phyloP scores from a whole-genome alignment of 192 early-diverging fungal species.

The Coemansia nantahalensis region DNA sequence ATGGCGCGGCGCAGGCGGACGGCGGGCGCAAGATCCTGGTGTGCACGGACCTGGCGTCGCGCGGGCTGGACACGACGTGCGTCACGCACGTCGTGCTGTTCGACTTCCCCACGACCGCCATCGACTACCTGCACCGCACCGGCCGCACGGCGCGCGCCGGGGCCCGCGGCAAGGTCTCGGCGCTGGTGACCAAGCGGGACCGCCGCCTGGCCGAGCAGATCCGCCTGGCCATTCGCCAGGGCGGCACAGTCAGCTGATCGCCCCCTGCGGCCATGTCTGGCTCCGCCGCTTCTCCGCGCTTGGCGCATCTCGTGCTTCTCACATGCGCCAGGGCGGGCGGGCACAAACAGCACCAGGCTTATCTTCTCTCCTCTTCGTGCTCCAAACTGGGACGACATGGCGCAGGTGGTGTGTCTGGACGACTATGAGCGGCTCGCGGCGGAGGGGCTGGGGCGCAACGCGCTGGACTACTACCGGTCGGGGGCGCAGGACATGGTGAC shows the following conservation, averaged over 20 bases:
- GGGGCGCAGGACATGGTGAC: too few relatives aligned
- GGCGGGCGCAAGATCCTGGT: constrained; percentile 62
- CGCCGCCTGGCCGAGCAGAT: constrained; percentile 50
- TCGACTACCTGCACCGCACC: constrained; percentile 91
- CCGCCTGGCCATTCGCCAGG: constrained; percentile 48
- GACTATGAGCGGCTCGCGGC: too few relatives aligned
- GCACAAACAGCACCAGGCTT: too few relatives aligned
- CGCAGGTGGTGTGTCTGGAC: too few relatives aligned
- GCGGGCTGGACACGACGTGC: constrained; percentile 85
- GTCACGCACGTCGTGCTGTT: constrained; percentile 87
- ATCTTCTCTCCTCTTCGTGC: too few relatives aligned
- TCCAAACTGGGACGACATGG: too few relatives aligned
- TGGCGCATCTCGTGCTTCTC: too few relatives aligned
- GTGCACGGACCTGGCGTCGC: constrained; percentile 87
- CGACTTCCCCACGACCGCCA: constrained; percentile 86
- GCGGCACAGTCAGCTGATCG: constrained; percentile 35
- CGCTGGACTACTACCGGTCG: too few relatives aligned
- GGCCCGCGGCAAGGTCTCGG: constrained; percentile 72
- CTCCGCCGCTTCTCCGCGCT: too few relatives aligned
- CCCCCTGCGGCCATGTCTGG: too few relatives aligned
- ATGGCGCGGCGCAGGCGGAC: not conserved
- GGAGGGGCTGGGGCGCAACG: too few relatives aligned
- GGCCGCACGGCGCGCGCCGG: constrained; percentile 90
- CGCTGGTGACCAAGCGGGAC: constrained; percentile 75
- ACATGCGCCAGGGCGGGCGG: too few relatives aligned